phyloP scores from a whole-genome alignment of 2,329 filamentous ascomycete genomes.

The Magnaporthiopsis poae region DNA sequence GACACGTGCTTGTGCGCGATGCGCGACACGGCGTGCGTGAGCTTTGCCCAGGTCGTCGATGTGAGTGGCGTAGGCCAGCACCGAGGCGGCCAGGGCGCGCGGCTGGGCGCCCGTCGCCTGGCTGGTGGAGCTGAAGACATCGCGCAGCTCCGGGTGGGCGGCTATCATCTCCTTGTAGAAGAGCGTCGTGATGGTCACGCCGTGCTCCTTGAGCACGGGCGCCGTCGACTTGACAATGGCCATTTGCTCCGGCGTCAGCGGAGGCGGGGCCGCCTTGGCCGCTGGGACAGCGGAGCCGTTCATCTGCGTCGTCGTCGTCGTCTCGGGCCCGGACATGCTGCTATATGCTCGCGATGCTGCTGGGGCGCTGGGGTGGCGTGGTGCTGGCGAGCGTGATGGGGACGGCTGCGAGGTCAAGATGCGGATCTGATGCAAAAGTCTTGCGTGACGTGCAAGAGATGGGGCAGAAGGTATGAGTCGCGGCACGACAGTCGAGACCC shows the following conservation, averaged over 20 bases:
- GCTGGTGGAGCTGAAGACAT: slow-evolving; percentile 61
- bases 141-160: slow-evolving; percentile 55
- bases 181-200: slow-evolving; percentile 55
- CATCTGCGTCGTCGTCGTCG: background rate
- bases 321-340: slow-evolving; percentile 1
- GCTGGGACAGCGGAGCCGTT: background rate
- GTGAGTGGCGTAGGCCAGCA: slow-evolving; percentile 63
- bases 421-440: background rate
- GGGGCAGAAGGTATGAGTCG: background rate
- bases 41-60: slow-evolving; percentile 58
- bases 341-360: background rate
- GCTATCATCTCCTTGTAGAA: slow-evolving; percentile 63
- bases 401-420: background rate
- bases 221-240: slow-evolving; percentile 67
- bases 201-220: slow-evolving; percentile 60
- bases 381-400: background rate
- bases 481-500: background rate
- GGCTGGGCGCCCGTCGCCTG: slow-evolving; percentile 60
- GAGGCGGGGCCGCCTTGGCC: background rate
- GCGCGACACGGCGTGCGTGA: slow-evolving; percentile 49
- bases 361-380: background rate
- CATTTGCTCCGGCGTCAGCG: slow-evolving; percentile 53
- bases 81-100: slow-evolving; percentile 56
- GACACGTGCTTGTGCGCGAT: slow-evolving; percentile 70
- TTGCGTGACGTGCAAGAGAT: background rate